Percentiles rank a stretch among this genome's conserved stretches.
Conservation (phyloP, 441 rosid genomes). For the Populus trichocarpa region DNA sequence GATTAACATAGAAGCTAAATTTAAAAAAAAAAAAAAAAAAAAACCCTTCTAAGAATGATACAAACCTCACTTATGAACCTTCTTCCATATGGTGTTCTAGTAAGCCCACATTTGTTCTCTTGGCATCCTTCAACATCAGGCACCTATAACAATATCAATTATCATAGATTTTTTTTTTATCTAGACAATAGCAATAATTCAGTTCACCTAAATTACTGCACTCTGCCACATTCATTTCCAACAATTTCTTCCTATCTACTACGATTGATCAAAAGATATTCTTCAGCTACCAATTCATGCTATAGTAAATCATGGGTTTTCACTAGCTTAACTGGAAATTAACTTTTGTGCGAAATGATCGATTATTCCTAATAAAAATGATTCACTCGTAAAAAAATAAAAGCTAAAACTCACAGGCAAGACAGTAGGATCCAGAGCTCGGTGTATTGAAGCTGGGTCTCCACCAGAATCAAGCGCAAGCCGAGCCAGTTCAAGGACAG, state of each 20-base stretch:
- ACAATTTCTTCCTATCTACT: not conserved
- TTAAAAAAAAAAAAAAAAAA: not conserved
- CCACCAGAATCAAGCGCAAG: conserved; percentile 79
- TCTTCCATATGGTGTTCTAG: conserved; percentile 74
- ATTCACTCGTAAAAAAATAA: no score
- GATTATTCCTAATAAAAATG: not conserved
- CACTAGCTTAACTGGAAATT: not conserved
- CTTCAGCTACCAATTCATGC: not conserved
- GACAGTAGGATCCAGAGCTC: conserved; percentile 59
- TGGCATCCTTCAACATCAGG: conserved; percentile 58
- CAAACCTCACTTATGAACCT: conserved; percentile 66
- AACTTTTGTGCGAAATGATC: not conserved
- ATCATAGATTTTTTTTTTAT: no score
- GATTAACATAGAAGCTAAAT: not conserved
- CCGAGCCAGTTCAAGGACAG: conserved; percentile 78
- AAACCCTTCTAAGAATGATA: not conserved
- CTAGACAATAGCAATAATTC: not conserved
- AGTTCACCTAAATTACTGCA: not conserved
- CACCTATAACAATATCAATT: conserved; percentile 36
- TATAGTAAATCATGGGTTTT: not conserved
- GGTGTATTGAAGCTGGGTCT: conserved; percentile 58
- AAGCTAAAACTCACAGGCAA: conserved; percentile 40
- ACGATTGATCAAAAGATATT: not conserved
- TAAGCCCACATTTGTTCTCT: conserved; percentile 50
- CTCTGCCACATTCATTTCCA: not conserved